Conservation (phyloP, 2,329 filamentous ascomycete genomes). For the Colletotrichum ledebouriae region DNA sequence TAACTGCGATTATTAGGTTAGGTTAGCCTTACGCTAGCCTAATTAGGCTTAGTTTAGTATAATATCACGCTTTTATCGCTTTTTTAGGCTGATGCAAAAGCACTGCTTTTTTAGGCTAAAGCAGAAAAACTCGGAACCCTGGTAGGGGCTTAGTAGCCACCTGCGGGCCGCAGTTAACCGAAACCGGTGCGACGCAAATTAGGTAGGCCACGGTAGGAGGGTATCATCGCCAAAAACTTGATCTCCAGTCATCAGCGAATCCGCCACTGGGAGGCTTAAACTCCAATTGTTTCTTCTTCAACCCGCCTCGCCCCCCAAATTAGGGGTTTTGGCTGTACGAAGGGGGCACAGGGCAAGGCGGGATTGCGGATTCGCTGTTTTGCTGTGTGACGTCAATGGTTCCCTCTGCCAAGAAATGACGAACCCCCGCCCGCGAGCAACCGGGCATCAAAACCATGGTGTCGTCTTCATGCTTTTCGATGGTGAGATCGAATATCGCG, state of each 20-base stretch:
- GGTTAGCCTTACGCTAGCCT: too few species aligned
- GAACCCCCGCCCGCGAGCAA: constrained; percentile 1
- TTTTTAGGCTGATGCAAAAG: too few species aligned
- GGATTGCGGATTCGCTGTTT: constrained; percentile 1
- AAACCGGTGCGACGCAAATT: constrained; percentile 17
- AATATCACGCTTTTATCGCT: too few species aligned
- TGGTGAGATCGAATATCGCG: neutral
- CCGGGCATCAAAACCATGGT: constrained; percentile 26
- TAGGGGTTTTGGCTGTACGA: neutral
- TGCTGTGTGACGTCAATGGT: constrained; percentile 28
- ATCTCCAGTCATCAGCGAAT: constrained; percentile 5
- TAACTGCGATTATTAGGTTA: too few species aligned
- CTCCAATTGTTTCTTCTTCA: constrained; percentile 16
- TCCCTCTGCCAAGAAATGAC: constrained; percentile 26
- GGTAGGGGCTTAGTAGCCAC: constrained; percentile 14
- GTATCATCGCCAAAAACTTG: constrained; percentile 21
- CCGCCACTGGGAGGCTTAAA: neutral
- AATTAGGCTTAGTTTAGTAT: too few species aligned
- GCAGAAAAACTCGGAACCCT: too few species aligned
- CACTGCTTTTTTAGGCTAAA: too few species aligned
- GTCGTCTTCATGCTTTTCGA: neutral
- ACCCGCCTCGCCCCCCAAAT: neutral
- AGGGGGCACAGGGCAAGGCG: constrained; percentile 10
- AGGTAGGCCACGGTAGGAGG: constrained; percentile 7
- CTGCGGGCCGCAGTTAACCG: constrained; percentile 16